Evolutionary conservation across 371 early-diverging fungal genomes (phyloP).

Genomic region (Sporodiniella umbellata): DNA sequence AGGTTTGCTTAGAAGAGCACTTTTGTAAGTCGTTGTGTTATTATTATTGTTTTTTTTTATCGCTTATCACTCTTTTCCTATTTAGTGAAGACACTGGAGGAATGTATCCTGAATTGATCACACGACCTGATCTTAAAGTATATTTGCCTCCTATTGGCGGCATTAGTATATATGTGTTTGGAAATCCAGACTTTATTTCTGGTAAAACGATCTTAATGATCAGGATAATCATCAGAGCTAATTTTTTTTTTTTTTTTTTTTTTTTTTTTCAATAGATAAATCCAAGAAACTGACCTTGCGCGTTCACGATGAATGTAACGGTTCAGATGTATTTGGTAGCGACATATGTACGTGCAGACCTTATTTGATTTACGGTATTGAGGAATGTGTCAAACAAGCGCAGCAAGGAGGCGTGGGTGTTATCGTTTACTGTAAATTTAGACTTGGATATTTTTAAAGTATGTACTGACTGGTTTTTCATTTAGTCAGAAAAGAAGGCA

Average conservation of each 20-base stretch:
- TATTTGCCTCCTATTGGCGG: constrained; percentile 96
- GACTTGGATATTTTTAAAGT: too few relatives aligned
- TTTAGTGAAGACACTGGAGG: constrained; percentile 67
- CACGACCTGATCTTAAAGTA: constrained; percentile 91
- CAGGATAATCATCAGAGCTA: too few relatives aligned
- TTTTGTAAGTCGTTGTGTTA: constrained; percentile 64
- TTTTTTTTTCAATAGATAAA: constrained; percentile 52
- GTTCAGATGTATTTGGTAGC: constrained; percentile 93
- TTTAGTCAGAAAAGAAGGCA: constrained; percentile 88
- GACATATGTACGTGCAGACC: constrained; percentile 95
- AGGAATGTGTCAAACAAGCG: constrained; percentile 86
- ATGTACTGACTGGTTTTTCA: neutral
- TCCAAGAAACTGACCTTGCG: constrained; percentile 82
- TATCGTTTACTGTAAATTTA: constrained; percentile 86
- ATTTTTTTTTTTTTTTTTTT: neutral
- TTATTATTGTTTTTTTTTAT: neutral
- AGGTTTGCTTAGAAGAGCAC: constrained; percentile 74
- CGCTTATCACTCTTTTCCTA: neutral
- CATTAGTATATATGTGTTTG: constrained; percentile 92
- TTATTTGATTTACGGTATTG: constrained; percentile 92
- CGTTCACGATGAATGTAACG: constrained; percentile 93
- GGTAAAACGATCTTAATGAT: too few relatives aligned
- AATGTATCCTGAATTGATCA: constrained; percentile 96
- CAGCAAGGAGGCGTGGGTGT: constrained; percentile 93
- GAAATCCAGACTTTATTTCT: constrained; percentile 75